Evolutionary conservation across 1,284 basidiomycete species (phyloP).

Genomic region (Sporisorium exsertum): DNA sequence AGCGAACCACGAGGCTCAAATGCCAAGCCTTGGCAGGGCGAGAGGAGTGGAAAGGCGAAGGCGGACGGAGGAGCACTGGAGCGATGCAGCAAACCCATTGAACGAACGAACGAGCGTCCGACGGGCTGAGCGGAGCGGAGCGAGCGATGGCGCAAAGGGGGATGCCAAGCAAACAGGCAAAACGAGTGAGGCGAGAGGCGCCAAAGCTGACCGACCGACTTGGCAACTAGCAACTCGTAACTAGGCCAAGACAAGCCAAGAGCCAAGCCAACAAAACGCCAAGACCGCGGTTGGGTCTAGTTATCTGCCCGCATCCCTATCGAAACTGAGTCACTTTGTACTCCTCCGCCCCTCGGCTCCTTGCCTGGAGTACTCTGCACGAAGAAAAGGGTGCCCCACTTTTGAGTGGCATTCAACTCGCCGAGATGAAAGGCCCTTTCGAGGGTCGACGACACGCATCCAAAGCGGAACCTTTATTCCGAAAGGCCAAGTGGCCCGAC

Average conservation of each 20-base stretch:
- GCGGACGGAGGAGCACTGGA: neutral
- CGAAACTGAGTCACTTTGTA: neutral
- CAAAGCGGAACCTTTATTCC: neutral
- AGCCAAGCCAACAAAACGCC: conserved; percentile 3
- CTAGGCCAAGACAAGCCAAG: conserved; percentile 9
- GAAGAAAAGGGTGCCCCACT: too few relatives aligned
- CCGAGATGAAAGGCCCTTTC: neutral
- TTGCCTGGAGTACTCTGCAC: too few relatives aligned
- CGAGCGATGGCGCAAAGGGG: neutral
- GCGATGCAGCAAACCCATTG: too few relatives aligned
- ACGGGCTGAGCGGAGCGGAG: neutral
- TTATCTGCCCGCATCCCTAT: neutral
- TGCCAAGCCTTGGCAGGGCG: conserved; percentile 26
- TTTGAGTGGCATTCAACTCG: too few relatives aligned
- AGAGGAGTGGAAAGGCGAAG: conserved; percentile 1
- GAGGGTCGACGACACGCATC: too few relatives aligned
- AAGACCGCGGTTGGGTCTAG: conserved; percentile 12
- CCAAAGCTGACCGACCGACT: neutral
- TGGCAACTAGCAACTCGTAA: conserved; percentile 2
- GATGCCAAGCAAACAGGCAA: conserved; percentile 16
- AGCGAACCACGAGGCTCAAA: conserved; percentile 29
- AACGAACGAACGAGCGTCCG: too few relatives aligned
- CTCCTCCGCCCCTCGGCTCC: neutral
- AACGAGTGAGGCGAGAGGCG: neutral
- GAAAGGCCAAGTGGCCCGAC: neutral